These are phyloP conservation scores for Globomyces pollinis-pini DNA, from an alignment of 192 early-diverging fungal genomes.

Conservation along the genomic window DNA sequence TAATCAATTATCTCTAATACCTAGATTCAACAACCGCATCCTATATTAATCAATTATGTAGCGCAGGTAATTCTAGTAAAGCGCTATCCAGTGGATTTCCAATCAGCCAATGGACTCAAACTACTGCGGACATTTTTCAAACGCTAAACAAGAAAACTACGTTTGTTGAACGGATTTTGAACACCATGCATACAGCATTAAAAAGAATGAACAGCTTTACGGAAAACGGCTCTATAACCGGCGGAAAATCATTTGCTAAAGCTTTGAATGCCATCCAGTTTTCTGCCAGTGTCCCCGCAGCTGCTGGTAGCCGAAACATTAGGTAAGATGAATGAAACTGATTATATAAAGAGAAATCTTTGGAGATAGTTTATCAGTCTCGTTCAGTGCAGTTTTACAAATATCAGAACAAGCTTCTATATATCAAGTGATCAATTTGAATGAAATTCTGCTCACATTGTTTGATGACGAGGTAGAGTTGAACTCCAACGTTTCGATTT, in stretches of 20 bases:
- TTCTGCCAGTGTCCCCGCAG: constrained; percentile 21
- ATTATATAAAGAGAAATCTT: constrained; percentile 28
- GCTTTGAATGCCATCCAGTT: constrained; percentile 37
- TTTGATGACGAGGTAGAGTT: constrained; percentile 15
- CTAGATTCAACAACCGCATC: not conserved
- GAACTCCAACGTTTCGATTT: not conserved
- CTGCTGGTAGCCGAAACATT: constrained; percentile 13
- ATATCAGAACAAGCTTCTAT: constrained; percentile 22
- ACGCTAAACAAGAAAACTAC: constrained; percentile 9
- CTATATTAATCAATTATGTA: not conserved
- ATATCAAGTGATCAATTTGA: constrained; percentile 30
- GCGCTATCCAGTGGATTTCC: not conserved
- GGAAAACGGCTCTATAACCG: constrained; percentile 22
- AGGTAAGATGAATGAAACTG: constrained; percentile 15
- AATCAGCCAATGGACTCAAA: not conserved
- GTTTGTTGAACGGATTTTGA: constrained; percentile 15
- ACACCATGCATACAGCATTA: constrained; percentile 7
- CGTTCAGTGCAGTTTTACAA: constrained; percentile 20
- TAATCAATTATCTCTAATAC: not conserved
- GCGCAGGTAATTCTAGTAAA: not conserved
- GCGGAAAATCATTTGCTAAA: constrained; percentile 28
- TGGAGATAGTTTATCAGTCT: constrained; percentile 25
- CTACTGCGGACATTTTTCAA: not conserved
- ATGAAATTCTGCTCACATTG: constrained; percentile 25
- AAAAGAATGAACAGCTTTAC: constrained; percentile 22